A percentile compares a stretch with the other conserved stretches of the same genome.
These are phyloP conservation scores for Huiozyma naganishii DNA, from an alignment of 805 yeast genomes.

Conservation along the genomic window DNA sequence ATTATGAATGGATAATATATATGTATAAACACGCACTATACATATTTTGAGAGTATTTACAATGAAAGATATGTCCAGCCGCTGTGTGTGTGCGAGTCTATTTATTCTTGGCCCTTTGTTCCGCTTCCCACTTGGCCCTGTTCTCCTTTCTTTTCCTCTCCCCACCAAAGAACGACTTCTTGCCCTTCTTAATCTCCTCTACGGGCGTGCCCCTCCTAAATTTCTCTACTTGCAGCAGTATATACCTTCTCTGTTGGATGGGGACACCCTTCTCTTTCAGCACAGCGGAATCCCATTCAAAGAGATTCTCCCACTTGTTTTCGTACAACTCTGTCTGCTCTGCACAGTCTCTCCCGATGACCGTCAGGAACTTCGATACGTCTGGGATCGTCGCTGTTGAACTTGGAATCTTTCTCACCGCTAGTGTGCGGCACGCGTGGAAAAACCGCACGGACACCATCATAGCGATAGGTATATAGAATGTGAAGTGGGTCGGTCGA, in stretches of 20 bases:
- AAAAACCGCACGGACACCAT: slow-evolving; percentile 1
- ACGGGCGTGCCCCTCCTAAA: slow-evolving; percentile 48
- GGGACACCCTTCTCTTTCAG: slow-evolving; percentile 75
- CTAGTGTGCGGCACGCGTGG: background rate
- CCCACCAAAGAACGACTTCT: slow-evolving; percentile 70
- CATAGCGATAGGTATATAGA: background rate
- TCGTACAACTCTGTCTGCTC: slow-evolving; percentile 67
- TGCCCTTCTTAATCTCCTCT: slow-evolving; percentile 50
- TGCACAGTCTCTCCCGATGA: slow-evolving; percentile 63
- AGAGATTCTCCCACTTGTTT: slow-evolving; percentile 57
- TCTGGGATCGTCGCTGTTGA: slow-evolving; percentile 54
- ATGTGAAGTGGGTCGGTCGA: background rate
- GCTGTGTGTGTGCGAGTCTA: background rate
- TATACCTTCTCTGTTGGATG: slow-evolving; percentile 57
- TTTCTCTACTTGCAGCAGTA: slow-evolving; percentile 62
- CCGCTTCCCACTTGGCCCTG: slow-evolving; percentile 48
- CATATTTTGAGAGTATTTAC: background rate
- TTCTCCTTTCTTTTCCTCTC: slow-evolving; percentile 68
- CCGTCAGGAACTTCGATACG: slow-evolving; percentile 58
- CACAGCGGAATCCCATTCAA: slow-evolving; percentile 39
- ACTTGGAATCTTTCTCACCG: slow-evolving; percentile 28
- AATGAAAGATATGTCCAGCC: background rate
- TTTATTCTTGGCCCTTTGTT: slow-evolving; percentile 24
- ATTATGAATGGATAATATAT: background rate
- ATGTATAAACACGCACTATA: background rate